phyloP scores from a whole-genome alignment of 306 rosid genomes.

The Rosa persica region DNA sequence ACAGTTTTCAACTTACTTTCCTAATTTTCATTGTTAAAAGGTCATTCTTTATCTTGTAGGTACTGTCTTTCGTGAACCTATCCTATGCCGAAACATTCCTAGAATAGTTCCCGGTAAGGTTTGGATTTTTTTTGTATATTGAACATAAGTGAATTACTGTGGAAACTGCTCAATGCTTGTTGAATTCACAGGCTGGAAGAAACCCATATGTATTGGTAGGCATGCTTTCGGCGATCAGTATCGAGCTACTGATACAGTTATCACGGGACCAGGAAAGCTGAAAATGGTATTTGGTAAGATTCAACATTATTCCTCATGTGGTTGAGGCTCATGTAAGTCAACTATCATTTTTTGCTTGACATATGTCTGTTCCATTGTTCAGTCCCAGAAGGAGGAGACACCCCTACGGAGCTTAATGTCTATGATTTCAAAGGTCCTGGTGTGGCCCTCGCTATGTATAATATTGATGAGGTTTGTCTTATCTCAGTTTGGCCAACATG shows the following conservation, averaged over 20 bases:
- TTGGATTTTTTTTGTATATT: conserved; percentile 20
- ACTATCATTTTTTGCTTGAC: conserved; percentile 10
- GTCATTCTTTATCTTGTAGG: conserved; percentile 40
- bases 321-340: conserved; percentile 17
- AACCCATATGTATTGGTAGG: conserved; percentile 96
- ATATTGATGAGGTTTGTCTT: conserved; percentile 82
- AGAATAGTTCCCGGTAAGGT: conserved; percentile 69
- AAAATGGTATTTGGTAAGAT: conserved; percentile 88
- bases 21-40: neutral
- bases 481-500: neutral
- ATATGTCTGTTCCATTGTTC: conserved; percentile 27
- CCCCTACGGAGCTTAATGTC: conserved; percentile 80
- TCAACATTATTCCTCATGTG: conserved; percentile 9
- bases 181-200: conserved; percentile 85
- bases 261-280: conserved; percentile 84
- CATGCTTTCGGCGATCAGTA: conserved; percentile 99
- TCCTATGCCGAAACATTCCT: conserved; percentile 81
- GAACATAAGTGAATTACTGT: conserved; percentile 17
- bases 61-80: conserved; percentile 97
- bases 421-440: conserved; percentile 87
- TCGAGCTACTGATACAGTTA: conserved; percentile 84
- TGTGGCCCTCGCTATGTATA: conserved; percentile 89
- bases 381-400: conserved; percentile 79
- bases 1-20: neutral
- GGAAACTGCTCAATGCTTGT: conserved; percentile 35